These are phyloP conservation scores for Pulveroboletus sp. DNA, from an alignment of 768 basidiomycete species.

Conservation along the genomic window DNA sequence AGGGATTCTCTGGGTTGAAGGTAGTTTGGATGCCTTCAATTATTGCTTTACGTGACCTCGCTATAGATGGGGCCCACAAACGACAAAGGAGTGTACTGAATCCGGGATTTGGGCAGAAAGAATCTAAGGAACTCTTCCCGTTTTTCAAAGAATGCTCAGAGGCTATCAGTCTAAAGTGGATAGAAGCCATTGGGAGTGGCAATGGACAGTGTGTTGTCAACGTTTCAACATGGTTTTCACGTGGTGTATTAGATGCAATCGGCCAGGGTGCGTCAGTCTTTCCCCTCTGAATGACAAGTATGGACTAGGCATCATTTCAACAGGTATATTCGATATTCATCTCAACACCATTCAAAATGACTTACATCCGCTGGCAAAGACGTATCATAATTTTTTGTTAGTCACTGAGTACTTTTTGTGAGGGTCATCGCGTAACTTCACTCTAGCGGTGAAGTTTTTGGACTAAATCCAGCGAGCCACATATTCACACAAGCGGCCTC, in stretches of 20 bases:
- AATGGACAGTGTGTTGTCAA: constrained; percentile 5
- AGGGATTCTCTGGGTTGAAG: constrained; percentile 39
- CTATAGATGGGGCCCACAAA: constrained; percentile 40
- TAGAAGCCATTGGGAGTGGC: constrained; percentile 8
- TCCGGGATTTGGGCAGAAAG: constrained; percentile 50
- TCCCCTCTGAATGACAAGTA: too few relatives aligned
- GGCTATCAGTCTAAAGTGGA: constrained; percentile 13
- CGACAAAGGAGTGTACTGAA: constrained; percentile 51
- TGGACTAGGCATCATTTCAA: neutral
- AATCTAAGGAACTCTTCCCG: constrained; percentile 47
- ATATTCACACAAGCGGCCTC: constrained; percentile 8
- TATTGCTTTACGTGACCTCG: constrained; percentile 10
- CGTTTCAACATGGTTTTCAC: constrained; percentile 30
- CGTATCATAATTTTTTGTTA: constrained; percentile 7
- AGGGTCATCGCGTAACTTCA: neutral
- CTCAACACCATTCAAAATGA: neutral
- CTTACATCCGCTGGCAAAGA: constrained; percentile 1
- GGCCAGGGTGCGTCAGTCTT: constrained; percentile 35
- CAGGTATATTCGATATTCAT: constrained; percentile 44
- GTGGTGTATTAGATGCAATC: constrained; percentile 45
- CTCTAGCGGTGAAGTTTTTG: constrained; percentile 10
- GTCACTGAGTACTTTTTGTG: neutral
- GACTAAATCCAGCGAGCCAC: constrained; percentile 1
- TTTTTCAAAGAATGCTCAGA: constrained; percentile 41
- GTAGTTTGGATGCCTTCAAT: constrained; percentile 15